Evolutionary conservation across 2,329 filamentous ascomycete species (phyloP), one percentile per base, ranked within the genome.

Genomic region (Dactylonectria estremocensis): DNA sequence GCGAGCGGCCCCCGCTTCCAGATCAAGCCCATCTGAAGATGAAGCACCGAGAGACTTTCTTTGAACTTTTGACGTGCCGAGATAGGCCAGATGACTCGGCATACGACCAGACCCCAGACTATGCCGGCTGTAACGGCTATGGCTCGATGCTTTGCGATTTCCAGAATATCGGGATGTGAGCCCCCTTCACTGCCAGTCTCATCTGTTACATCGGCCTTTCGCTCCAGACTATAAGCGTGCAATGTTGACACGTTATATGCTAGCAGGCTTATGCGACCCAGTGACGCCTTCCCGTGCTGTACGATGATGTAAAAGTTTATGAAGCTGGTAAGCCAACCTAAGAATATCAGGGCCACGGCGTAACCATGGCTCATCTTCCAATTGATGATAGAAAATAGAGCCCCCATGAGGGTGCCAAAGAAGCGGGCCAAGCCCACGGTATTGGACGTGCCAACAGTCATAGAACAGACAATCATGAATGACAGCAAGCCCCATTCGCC

Each of bases 401-500:
- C 95, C 10, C 96, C 96, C 31, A 97, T 86, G 24, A 94, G 84
- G 0, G 95, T 99, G 58, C 95, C 96, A 4, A 94, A 84, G 77
- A 98, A 95, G 71, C 96, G 91, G 46, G 95, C 90, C 76, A 91
- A 89, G 1, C 94, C 95, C 0, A 95, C 97, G 0, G 95, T 97
- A 78, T 98, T 99, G 16, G 95, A 94, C 5, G 95, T 95, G n/a
- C 96, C 96, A 9, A 98, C 95, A 0, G 95, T 99, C 95, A 98
- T 98, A 46, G 93, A 95, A 78, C 95, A 98, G n/a, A 99, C 96
- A 75, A 98, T 91, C 95, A 98, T 98, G 84, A 97, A 98, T 0
- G 95, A 97, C 33, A 99, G 80, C 1, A 99, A 85, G 14, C 96
- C 96, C 96, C 96, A 99, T 85, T 99, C 96, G 9, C 95, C 95